These are phyloP conservation scores for Zarea fungicola DNA, from an alignment of 2,329 filamentous ascomycete species.

Conservation along the genomic window DNA sequence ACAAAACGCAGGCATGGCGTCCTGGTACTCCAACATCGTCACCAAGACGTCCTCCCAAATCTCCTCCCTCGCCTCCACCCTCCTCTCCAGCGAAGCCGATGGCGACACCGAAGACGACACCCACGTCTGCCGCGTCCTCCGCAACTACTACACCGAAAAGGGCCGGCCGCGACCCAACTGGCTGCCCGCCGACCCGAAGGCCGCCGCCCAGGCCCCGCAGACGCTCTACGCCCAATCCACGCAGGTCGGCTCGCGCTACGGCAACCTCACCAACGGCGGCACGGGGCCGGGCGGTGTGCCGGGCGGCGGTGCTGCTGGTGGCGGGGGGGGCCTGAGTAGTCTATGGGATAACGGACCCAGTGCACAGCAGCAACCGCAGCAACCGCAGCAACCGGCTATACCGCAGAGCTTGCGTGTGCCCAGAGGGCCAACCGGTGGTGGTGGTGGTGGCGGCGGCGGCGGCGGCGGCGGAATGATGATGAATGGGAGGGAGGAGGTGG, in stretches of 20 bases:
- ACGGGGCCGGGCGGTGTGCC: slow-evolving; percentile 8
- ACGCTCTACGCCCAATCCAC: slow-evolving; percentile 46
- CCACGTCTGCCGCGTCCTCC: slow-evolving; percentile 87
- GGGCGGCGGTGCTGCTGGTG: slow-evolving; percentile 11
- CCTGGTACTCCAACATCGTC: slow-evolving; percentile 73
- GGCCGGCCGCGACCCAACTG: slow-evolving; percentile 74
- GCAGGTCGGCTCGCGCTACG: slow-evolving; percentile 50
- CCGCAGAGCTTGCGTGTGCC: slow-evolving; percentile 30
- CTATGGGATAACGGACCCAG: slow-evolving; percentile 50
- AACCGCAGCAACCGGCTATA: slow-evolving; percentile 21
- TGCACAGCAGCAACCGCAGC: slow-evolving; percentile 23
- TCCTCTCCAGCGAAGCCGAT: slow-evolving; percentile 61
- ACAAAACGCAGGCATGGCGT: slow-evolving; percentile 53
- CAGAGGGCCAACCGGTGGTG: not conserved
- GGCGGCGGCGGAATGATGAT: not conserved
- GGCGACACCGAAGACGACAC: slow-evolving; percentile 83
- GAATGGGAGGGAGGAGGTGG: slow-evolving; percentile 29
- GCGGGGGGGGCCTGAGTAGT: slow-evolving; percentile 48
- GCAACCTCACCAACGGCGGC: slow-evolving; percentile 35
- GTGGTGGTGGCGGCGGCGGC: too few relatives aligned
- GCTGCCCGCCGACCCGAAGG: slow-evolving; percentile 86
- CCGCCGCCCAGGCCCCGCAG: slow-evolving; percentile 49
- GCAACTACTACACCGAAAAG: slow-evolving; percentile 89
- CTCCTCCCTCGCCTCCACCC: slow-evolving; percentile 61
- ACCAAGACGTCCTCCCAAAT: slow-evolving; percentile 61